These are phyloP conservation scores for Schizosaccharomyces osmophilus DNA, from an alignment of 805 yeast genomes.

Conservation along the genomic window DNA sequence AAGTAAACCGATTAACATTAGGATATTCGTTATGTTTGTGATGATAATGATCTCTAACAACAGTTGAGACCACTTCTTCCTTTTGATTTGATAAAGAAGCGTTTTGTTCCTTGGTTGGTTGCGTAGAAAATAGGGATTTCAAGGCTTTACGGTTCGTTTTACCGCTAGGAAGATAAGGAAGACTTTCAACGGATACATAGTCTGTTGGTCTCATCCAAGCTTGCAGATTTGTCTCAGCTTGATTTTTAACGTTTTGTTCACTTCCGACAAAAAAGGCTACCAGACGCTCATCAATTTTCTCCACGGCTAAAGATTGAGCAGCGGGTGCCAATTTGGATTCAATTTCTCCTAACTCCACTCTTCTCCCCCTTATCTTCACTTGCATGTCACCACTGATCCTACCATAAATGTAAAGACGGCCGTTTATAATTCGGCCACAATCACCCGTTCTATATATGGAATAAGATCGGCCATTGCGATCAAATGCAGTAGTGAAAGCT, in stretches of 20 bases:
- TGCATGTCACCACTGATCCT: constrained; percentile 9
- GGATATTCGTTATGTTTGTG: not conserved
- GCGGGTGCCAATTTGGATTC: constrained; percentile 6
- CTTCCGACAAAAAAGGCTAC: constrained; percentile 5
- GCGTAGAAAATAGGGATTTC: not conserved
- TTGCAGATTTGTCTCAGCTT: constrained; percentile 5
- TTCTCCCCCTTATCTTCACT: constrained; percentile 14
- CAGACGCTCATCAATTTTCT: constrained; percentile 2
- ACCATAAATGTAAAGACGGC: not conserved
- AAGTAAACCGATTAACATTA: not conserved
- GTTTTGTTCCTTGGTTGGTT: not conserved
- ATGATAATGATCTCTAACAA: not conserved
- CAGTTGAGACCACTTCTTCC: not conserved
- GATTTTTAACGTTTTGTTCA: constrained; percentile 1
- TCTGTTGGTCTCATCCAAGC: constrained; percentile 8
- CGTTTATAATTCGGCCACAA: constrained; percentile 8
- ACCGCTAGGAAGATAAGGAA: constrained; percentile 9
- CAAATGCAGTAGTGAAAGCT: not conserved
- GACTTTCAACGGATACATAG: not conserved
- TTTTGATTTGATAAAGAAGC: not conserved
- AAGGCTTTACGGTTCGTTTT: constrained; percentile 6
- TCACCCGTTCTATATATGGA: constrained; percentile 12
- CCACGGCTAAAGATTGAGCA: constrained; percentile 4
- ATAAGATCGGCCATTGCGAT: not conserved
- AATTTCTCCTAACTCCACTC: constrained; percentile 13